A percentile compares a stretch with the other conserved stretches of the same genome.
Conservation (phyloP, 176 grass and related monocot species). For the Poa annua region DNA sequence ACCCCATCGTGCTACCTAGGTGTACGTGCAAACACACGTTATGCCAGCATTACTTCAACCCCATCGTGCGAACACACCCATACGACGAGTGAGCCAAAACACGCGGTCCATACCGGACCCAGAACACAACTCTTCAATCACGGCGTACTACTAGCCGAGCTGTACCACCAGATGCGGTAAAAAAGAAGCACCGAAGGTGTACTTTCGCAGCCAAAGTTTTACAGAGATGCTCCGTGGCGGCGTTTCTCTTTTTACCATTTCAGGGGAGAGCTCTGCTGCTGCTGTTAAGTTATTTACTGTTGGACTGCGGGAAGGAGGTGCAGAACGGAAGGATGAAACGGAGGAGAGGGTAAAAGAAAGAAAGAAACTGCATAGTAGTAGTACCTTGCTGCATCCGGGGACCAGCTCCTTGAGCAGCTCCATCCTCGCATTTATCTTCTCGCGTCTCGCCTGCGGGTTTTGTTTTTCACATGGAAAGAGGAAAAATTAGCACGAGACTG, state of each 20-base stretch:
- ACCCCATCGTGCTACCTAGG: conserved; percentile 7
- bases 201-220: conserved; percentile 18
- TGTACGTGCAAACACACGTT: conserved; percentile 9
- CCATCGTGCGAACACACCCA: conserved; percentile 19
- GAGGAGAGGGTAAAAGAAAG: neutral
- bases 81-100: neutral
- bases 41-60: neutral
- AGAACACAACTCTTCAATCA: neutral
- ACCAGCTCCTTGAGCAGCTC: conserved; percentile 92
- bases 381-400: conserved; percentile 80
- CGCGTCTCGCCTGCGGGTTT: conserved; percentile 62
- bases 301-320: neutral
- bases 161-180: conserved; percentile 33
- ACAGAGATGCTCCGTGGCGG: neutral
- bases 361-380: conserved; percentile 6
- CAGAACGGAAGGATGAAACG: neutral
- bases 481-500: neutral
- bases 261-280: neutral
- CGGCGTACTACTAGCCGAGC: too few relatives aligned
- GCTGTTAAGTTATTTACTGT: neutral
- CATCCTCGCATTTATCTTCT: conserved; percentile 92
- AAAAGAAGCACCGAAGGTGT: conserved; percentile 39
- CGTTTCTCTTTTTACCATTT: neutral
- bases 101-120: neutral
- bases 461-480: neutral